Evolutionary conservation across 1,284 basidiomycete genomes (phyloP), one percentile per base, ranked within the genome.

Genomic region (Anthracocystis panici-leucophaei): DNA sequence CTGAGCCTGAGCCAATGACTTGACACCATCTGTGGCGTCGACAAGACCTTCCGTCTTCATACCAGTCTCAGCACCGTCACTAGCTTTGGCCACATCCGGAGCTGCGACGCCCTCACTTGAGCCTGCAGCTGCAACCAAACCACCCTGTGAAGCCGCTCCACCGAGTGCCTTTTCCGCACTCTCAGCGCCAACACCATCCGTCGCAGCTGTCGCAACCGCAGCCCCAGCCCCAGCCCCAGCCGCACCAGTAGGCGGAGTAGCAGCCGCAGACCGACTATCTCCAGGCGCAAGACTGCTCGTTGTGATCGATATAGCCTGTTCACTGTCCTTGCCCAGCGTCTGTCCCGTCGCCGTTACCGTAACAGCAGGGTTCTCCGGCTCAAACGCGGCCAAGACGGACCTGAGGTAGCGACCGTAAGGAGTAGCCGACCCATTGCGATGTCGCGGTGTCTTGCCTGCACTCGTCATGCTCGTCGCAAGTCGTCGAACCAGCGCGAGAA

Each of bases 381-480:
- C 69, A 29, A 71, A 76, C 9, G 65, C 69, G 12, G 69, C 65
- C 40, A 80, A 54, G 20, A 80, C 76, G 14, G 75, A 75, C 38
- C 56, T 75, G 64, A 81, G 76, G 27, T 79, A 80, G 5, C 65
- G 60, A 9, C 78, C 80, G 23, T 80, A 81, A 1, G 80, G 75
- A 12, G 69, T 77, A 2, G 80, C 80, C 8, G 78, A 79, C 0
- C 80, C 78, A 40, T 80, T 78, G 40, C 80, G 76, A 41, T 81
- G 80, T 18, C 64, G 63, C 16, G 80, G 80, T 7, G 77, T 79
- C 59, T 70, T 73, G 44, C 80, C 80, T n/a, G 80, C 80, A 23
- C 59, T 66, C 5, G 67, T 74, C 62, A 81, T 66, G 38, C 74
- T 67, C 14, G 55, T 58, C 45, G 71, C 65, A 2, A 81, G 61